phyloP scores from a whole-genome alignment of 2,329 filamentous ascomycete genomes.

The Pseudopithomyces maydicus region DNA sequence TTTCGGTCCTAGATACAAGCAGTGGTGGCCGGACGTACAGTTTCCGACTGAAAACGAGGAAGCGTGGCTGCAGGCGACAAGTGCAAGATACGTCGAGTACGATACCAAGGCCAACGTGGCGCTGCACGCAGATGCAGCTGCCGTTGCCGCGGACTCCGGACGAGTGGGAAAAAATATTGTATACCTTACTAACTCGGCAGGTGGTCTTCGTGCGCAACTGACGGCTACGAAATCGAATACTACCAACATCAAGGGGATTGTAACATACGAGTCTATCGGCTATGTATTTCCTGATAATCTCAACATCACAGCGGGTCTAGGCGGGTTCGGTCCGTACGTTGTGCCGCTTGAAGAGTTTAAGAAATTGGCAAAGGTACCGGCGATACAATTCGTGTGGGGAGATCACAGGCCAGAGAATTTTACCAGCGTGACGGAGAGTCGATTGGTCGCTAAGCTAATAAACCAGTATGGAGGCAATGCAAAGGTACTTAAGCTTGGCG shows the following conservation, averaged over 20 bases:
- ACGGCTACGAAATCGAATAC: constrained; percentile 24
- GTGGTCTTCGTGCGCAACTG: constrained; percentile 25
- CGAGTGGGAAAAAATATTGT: constrained; percentile 25
- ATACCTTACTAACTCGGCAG: constrained; percentile 31
- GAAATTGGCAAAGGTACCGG: constrained; percentile 24
- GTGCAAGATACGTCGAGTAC: constrained; percentile 28
- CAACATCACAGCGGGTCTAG: constrained; percentile 24
- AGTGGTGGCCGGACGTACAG: constrained; percentile 29
- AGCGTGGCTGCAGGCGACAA: constrained; percentile 30
- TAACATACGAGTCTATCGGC: constrained; percentile 31
- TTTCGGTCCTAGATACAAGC: constrained; percentile 21
- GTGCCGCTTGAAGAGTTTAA: constrained; percentile 28
- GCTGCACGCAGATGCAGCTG: constrained; percentile 25
- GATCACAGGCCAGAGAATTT: constrained; percentile 27
- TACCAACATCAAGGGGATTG: constrained; percentile 33
- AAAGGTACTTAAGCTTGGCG: constrained; percentile 25
- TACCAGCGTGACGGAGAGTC: constrained; percentile 17
- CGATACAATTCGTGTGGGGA: constrained; percentile 31
- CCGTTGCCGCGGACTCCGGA: constrained; percentile 31
- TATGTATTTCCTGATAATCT: constrained; percentile 32
- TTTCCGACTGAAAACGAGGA: constrained; percentile 22
- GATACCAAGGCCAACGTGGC: constrained; percentile 27
- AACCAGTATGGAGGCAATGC: constrained; percentile 33
- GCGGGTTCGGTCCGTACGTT: constrained; percentile 28
- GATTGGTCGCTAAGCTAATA: constrained; percentile 23